Evolutionary conservation across 2,329 filamentous ascomycete genomes (phyloP).

Genomic region (Hymenoscyphus repandus): DNA sequence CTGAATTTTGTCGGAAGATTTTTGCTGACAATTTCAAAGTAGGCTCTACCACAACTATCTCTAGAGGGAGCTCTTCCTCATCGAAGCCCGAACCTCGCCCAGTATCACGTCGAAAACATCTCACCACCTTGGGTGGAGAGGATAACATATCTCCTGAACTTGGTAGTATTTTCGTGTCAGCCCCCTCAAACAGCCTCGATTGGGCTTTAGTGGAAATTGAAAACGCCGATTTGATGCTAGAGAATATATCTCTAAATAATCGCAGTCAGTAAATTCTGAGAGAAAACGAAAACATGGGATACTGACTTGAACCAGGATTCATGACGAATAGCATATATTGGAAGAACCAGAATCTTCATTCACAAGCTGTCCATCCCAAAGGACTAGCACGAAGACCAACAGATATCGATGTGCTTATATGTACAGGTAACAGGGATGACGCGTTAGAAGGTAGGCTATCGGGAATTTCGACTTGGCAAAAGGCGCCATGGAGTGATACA

Average conservation of each 20-base stretch:
- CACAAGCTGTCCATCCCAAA: slow-evolving; percentile 8
- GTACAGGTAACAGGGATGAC: slow-evolving; percentile 10
- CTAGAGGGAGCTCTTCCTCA: slow-evolving; percentile 3
- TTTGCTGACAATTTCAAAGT: background rate
- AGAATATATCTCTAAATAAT: slow-evolving; percentile 10
- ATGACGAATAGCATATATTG: slow-evolving; percentile 12
- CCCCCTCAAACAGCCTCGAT: slow-evolving; percentile 6
- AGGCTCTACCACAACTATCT: background rate
- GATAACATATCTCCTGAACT: slow-evolving; percentile 7
- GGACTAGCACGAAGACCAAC: slow-evolving; percentile 4
- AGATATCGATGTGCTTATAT: slow-evolving; percentile 10
- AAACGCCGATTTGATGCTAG: slow-evolving; percentile 8
- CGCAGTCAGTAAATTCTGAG: slow-evolving; percentile 1
- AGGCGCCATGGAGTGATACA: slow-evolving; percentile 3
- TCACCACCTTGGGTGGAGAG: background rate
- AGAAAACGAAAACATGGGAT: background rate
- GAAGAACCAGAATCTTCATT: slow-evolving; percentile 5
- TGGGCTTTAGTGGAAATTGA: slow-evolving; percentile 11
- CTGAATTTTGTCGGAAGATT: background rate
- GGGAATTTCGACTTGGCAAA: slow-evolving; percentile 5
- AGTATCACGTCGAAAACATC: background rate
- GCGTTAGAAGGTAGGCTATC: slow-evolving; percentile 10
- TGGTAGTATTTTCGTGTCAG: slow-evolving; percentile 8
- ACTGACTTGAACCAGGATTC: slow-evolving; percentile 3
- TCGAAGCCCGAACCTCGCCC: background rate